A percentile compares a stretch with the other conserved stretches of the same genome.
Conservation (phyloP, 179 eudicot genomes). For the Spergularia azorica region DNA sequence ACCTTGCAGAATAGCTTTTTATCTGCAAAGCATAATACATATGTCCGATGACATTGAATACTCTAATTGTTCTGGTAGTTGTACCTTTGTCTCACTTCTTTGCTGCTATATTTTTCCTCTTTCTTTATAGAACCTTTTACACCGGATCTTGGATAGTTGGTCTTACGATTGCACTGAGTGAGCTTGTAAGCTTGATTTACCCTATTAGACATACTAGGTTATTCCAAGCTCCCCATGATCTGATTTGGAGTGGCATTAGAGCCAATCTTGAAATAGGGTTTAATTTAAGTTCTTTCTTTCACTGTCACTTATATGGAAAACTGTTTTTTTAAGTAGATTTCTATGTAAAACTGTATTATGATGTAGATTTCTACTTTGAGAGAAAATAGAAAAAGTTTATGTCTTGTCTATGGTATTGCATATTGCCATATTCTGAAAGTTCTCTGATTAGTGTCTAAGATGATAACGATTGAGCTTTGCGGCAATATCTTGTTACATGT, state of each 20-base stretch:
- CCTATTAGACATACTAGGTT: background rate
- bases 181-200: background rate
- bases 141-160: background rate
- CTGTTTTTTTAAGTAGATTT: background rate
- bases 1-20: slow-evolving; percentile 11
- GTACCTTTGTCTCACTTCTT: background rate
- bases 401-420: background rate
- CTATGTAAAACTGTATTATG: background rate
- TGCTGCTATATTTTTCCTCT: background rate
- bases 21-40: background rate
- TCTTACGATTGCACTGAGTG: background rate
- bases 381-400: background rate
- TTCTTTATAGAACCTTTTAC: background rate
- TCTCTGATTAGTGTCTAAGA: background rate
- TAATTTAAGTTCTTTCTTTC: background rate
- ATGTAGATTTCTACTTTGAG: background rate
- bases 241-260: background rate
- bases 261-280: background rate
- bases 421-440: background rate
- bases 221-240: background rate
- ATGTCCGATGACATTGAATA: background rate
- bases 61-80: background rate
- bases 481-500: background rate
- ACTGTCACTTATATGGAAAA: too few relatives aligned
- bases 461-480: background rate